Conservation (phyloP, 306 rosid genomes). For the Rosa multiflora region DNA sequence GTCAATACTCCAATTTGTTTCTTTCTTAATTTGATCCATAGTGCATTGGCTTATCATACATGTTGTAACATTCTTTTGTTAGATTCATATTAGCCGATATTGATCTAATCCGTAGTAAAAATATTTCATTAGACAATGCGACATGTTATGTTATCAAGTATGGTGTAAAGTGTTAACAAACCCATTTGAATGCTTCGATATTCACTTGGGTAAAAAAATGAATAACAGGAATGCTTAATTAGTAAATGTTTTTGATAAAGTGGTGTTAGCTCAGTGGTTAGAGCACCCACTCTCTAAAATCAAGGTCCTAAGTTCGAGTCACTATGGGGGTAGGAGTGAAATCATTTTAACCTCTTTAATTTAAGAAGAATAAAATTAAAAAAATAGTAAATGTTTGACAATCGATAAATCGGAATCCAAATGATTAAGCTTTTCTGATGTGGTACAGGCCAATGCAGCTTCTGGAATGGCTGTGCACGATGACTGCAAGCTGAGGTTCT, state of each 20-base stretch:
- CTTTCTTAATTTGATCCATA: background rate
- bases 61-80: no score
- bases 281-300: no score
- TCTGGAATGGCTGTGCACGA: constrained; percentile 89
- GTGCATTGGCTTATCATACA: background rate
- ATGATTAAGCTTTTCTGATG: background rate
- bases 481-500: constrained; percentile 78
- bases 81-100: background rate
- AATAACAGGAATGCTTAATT: background rate
- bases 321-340: no score
- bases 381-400: background rate
- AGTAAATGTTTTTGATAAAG: background rate
- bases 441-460: constrained; percentile 75
- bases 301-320: no score
- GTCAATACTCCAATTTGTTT: background rate
- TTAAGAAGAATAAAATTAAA: no score
- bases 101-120: background rate
- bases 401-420: background rate
- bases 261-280: no score
- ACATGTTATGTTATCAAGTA: background rate
- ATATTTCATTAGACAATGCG: background rate
- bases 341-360: no score
- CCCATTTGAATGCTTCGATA: background rate
- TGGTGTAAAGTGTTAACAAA: background rate
- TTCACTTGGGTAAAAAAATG: background rate